A percentile compares a stretch with the other conserved stretches of the same genome.
These are phyloP conservation scores for Talaromyces sp. DNA, from an alignment of 2,329 filamentous ascomycete genomes.

Conservation along the genomic window DNA sequence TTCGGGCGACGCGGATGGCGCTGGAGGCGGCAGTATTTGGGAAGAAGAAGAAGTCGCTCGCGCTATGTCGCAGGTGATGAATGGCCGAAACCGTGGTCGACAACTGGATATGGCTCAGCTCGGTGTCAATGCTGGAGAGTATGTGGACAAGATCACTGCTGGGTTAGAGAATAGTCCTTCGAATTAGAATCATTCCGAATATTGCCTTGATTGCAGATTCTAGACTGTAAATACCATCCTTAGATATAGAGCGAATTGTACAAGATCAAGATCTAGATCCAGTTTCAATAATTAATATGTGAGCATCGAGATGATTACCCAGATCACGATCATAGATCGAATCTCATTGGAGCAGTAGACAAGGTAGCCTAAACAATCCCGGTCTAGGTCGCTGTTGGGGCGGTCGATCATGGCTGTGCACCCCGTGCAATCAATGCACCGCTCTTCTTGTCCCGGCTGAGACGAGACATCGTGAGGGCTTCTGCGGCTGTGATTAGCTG, in stretches of 20 bases:
- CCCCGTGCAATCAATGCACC: neutral
- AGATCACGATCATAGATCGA: neutral
- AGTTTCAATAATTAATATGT: neutral
- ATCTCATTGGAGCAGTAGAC: neutral
- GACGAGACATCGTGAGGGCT: constrained; percentile 6
- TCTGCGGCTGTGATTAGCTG: constrained; percentile 1
- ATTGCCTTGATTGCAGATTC: neutral
- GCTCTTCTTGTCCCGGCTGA: neutral
- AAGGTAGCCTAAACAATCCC: neutral
- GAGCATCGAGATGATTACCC: neutral
- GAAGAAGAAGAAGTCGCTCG: constrained; percentile 66
- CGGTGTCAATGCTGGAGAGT: constrained; percentile 42
- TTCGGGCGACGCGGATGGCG: constrained; percentile 62
- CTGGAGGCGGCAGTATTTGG: constrained; percentile 49
- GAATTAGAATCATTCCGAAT: neutral
- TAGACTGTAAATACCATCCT: neutral
- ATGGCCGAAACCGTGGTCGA: constrained; percentile 53
- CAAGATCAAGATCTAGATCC: neutral
- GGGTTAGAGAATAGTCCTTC: constrained; percentile 31
- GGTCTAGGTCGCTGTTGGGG: constrained; percentile 1
- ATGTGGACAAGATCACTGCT: constrained; percentile 43
- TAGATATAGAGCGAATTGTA: neutral
- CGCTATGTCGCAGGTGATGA: constrained; percentile 72
- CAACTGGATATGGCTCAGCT: constrained; percentile 42
- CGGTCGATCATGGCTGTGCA: constrained; percentile 9